phyloP scores from a whole-genome alignment of 2,329 filamentous ascomycete species.

The Aphanocladium album region DNA sequence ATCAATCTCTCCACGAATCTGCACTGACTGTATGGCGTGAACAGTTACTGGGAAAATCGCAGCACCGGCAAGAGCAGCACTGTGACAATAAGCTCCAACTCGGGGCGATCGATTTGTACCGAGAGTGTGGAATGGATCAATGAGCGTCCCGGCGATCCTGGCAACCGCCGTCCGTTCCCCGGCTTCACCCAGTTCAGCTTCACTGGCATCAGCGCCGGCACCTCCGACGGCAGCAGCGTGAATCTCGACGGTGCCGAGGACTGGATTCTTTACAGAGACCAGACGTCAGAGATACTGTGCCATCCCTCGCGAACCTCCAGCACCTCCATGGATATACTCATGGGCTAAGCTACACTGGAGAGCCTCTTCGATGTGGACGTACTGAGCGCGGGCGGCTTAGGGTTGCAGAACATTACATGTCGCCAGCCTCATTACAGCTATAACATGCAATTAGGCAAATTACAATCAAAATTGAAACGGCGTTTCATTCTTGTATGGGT shows the following conservation, averaged over 20 bases:
- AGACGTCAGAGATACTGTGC: not conserved
- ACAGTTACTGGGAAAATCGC: no score
- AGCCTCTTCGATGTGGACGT: no score
- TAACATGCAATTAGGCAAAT: no score
- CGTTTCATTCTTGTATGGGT: no score
- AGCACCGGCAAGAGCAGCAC: no score
- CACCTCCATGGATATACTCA: not conserved
- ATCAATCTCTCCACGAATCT: no score
- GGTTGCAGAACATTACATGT: no score
- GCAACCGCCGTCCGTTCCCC: not conserved
- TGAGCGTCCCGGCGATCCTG: not conserved
- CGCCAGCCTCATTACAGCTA: no score
- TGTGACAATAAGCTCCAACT: not conserved
- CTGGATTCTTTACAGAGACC: not conserved
- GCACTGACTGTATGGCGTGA: no score
- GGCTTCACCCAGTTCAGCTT: not conserved
- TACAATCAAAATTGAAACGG: no score
- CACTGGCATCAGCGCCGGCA: not conserved
- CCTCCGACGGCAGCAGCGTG: not conserved
- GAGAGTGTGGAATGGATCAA: not conserved
- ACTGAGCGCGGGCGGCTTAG: no score
- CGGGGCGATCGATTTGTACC: not conserved
- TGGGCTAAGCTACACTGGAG: not conserved
- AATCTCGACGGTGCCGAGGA: not conserved
- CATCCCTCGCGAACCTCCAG: not conserved